phyloP scores from a whole-genome alignment of 768 basidiomycete genomes.

The Termitomyces bulborhizus region DNA sequence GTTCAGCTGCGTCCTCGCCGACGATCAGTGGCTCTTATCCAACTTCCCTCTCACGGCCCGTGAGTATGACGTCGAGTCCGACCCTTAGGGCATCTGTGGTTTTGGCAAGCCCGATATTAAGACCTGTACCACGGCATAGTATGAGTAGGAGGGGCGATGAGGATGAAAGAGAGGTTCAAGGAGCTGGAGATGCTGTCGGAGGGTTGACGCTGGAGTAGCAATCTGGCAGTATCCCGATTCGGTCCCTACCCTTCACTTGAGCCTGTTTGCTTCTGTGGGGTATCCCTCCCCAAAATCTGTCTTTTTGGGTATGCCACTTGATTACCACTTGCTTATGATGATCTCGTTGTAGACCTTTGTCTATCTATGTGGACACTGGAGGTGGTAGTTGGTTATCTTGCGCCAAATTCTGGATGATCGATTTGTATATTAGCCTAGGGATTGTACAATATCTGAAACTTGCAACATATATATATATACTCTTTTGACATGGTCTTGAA shows the following conservation, averaged over 20 bases:
- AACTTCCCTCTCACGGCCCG: slow-evolving; percentile 40
- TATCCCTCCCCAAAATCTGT: not conserved
- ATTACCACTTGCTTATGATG: not conserved
- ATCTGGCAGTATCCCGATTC: not conserved
- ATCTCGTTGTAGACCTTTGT: not conserved
- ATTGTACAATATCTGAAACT: not conserved
- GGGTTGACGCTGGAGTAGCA: slow-evolving; percentile 45
- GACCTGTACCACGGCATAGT: slow-evolving; percentile 52
- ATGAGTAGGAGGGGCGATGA: slow-evolving; percentile 55
- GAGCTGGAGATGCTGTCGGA: slow-evolving; percentile 73
- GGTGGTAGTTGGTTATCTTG: not conserved
- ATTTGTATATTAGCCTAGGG: not conserved
- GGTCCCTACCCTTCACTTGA: not conserved
- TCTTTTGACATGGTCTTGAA: no score
- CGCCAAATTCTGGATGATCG: not conserved
- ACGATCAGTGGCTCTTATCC: slow-evolving; percentile 49
- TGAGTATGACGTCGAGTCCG: slow-evolving; percentile 65
- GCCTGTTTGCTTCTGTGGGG: not conserved
- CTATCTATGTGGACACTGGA: not conserved
- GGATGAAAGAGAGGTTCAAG: slow-evolving; percentile 69
- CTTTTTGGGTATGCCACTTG: not conserved
- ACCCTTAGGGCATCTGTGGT: slow-evolving; percentile 66
- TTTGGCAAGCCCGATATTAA: slow-evolving; percentile 70
- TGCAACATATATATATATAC: no score
- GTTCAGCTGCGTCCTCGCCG: slow-evolving; percentile 69